Conservation (phyloP, 108 stramenopile species). For the Pseudonitzschia pungens region DNA sequence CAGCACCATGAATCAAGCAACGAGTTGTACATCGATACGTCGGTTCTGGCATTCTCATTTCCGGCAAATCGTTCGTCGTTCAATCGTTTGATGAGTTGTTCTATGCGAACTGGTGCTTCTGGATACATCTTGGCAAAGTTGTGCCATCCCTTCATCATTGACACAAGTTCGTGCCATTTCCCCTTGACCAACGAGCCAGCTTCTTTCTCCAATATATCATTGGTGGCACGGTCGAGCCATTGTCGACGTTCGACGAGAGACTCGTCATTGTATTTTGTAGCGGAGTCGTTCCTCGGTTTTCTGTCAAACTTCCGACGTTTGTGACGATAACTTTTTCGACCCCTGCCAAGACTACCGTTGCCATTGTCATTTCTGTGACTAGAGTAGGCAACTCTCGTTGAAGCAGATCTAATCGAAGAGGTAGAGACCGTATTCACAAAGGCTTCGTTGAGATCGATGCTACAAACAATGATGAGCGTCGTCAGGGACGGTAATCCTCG, state of each 20-base stretch:
- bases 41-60: conserved; percentile 24
- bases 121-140: conserved; percentile 30
- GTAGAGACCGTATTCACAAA: conserved; percentile 8
- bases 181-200: conserved; percentile 41
- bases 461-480: neutral
- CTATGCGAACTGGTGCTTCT: conserved; percentile 40
- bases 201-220: conserved; percentile 22
- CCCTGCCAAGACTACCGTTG: neutral
- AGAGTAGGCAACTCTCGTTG: conserved; percentile 1
- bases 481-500: conserved; percentile 4
- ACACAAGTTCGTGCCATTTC: conserved; percentile 57
- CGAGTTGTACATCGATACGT: conserved; percentile 36
- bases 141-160: conserved; percentile 52
- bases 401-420: neutral
- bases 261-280: neutral
- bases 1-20: conserved; percentile 47
- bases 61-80: conserved; percentile 33
- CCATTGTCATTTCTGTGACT: neutral
- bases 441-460: conserved; percentile 3
- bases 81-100: conserved; percentile 40
- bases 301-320: neutral
- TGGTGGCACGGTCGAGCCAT: conserved; percentile 39
- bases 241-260: neutral
- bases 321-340: neutral
- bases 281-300: conserved; percentile 9